Evolutionary conservation across 805 yeast species (phyloP), one percentile per base, ranked within the genome.

Genomic region (Hanseniaspora thailandica): DNA sequence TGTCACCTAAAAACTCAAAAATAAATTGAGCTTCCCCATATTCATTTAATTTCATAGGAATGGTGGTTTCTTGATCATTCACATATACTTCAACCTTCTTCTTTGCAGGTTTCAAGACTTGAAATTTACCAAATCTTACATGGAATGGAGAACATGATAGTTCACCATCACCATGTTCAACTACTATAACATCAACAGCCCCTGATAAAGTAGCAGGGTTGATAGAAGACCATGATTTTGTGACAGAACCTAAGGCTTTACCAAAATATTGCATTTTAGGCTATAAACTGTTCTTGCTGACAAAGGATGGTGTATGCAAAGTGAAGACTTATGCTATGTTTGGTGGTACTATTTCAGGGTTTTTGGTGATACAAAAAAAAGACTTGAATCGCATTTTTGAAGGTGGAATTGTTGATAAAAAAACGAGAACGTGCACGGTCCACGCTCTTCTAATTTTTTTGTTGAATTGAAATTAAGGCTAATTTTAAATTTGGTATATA

Each of bases 21-120:
- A 93, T 97, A 63, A 93, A 93, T 65, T 88, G 88, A 0, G 97
- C 98, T 67, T 93, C 98, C 13, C 98, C 98, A 7, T 94, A 96
- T 56, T 93, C 98, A 15, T 96, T 95, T 44, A 93, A 71, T 66
- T 93, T 93, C 97, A 93, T 93, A 8, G 96, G 96, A 46, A 90
- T 70, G 59, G 86, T 82, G 0, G 94, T 84, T 45, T 80, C 74
- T 56, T 76, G 76, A 35, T 84, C 97, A 68, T 93, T 93, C 38
- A 93, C 94, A 40, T 79, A 76, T 58, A 93, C 82, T 54, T 84
- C 94, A 52, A 90, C 95, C 65, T 86, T 89, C 72, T 90, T 93
- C 66, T 93, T 96, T 19, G 95, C 85, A 13, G 98, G 98, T 63
- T 95, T 80, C 56, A 93, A 72, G 58, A 93, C 75, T 61, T 89